phyloP scores from a whole-genome alignment of 2,329 filamentous ascomycete genomes.

The Elsinoe fawcettii region DNA sequence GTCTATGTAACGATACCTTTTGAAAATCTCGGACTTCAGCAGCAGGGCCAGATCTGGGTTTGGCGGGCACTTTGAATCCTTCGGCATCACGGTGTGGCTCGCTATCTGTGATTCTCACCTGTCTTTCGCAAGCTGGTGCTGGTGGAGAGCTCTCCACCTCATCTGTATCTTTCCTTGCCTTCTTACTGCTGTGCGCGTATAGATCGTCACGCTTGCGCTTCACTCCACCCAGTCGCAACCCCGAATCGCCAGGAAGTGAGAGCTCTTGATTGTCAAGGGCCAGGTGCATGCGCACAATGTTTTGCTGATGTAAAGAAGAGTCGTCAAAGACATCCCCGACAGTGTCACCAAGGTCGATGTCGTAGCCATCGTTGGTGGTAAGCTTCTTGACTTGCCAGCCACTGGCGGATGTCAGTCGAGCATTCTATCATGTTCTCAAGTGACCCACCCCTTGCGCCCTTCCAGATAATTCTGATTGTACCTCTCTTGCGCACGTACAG shows the following conservation, averaged over 20 bases:
- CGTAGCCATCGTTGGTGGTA: slow-evolving; percentile 29
- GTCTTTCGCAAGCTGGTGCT: slow-evolving; percentile 22
- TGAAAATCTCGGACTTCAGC: not conserved
- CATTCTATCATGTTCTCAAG: no score
- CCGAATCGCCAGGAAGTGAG: slow-evolving; percentile 28
- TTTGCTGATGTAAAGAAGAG: slow-evolving; percentile 24
- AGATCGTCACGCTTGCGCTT: not conserved
- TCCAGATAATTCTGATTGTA: slow-evolving; percentile 29
- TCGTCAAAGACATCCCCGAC: slow-evolving; percentile 30
- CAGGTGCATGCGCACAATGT: slow-evolving; percentile 28
- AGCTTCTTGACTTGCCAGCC: slow-evolving; percentile 31
- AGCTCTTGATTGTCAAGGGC: slow-evolving; percentile 27
- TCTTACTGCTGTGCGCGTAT: slow-evolving; percentile 23
- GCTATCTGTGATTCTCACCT: not conserved
- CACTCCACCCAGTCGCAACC: slow-evolving; percentile 19
- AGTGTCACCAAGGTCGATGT: slow-evolving; percentile 31
- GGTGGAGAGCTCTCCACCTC: slow-evolving; percentile 15
- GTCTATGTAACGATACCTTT: no score
- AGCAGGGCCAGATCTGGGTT: not conserved
- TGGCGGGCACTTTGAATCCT: not conserved
- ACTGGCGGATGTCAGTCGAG: slow-evolving; percentile 18
- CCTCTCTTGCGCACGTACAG: slow-evolving; percentile 27
- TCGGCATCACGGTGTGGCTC: not conserved
- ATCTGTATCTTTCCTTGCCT: slow-evolving; percentile 23
- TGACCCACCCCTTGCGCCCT: slow-evolving; percentile 10